Base-by-base conservation (phyloP, 805 yeast genomes). In the Metschnikowia dekortorum region DNA sequence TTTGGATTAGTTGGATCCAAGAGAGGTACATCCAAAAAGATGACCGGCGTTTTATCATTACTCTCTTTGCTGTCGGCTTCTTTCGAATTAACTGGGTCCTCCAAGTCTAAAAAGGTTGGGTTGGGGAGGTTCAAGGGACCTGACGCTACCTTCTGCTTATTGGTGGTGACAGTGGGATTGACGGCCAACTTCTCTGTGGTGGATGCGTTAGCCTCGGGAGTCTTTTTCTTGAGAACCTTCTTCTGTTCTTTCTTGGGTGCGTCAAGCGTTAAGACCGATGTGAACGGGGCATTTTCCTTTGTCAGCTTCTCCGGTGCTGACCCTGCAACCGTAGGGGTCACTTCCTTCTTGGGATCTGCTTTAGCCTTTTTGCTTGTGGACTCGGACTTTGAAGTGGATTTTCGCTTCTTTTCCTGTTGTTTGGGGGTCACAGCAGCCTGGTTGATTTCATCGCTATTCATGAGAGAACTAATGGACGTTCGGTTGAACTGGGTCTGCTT, bases 11-110 rank as follows among this genome's bases (percentile, higher is more conserved):
- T 64, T 3, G 76, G 73, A 43, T 74, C 73, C 2, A 66, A 58
- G 35, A 82, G 62, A 0, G 86, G 86, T 8, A 82, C 73, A 50
- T 80, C 75, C 8, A 82, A 61, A 3, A 84, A 81, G 11, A 82
- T 75, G 28, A 82, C 78, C 2, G 85, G 84, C 10, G 61, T 56
- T 29, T 60, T 35, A 34, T 48, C 50, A 29, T 43, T 53, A 16
- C 50, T 49, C 5, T 55, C 60, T 18, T 53, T 52, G 30, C 32
- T 45, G 28, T 47, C 46, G 35, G 56, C 34, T 28, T 57, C 53
- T 22, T 45, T 48, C 28, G 34, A 35, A 2, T 45, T 52, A 8
- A 46, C 51, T 14, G 33, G 28, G 3, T 51, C 50, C 8, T 45
- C 61, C 34, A 57, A 36, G 8, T 49, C 37, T 8, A 49, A 47